phyloP scores from a whole-genome alignment of 2,329 filamentous ascomycete species.

The Epichloe glyceriae region DNA sequence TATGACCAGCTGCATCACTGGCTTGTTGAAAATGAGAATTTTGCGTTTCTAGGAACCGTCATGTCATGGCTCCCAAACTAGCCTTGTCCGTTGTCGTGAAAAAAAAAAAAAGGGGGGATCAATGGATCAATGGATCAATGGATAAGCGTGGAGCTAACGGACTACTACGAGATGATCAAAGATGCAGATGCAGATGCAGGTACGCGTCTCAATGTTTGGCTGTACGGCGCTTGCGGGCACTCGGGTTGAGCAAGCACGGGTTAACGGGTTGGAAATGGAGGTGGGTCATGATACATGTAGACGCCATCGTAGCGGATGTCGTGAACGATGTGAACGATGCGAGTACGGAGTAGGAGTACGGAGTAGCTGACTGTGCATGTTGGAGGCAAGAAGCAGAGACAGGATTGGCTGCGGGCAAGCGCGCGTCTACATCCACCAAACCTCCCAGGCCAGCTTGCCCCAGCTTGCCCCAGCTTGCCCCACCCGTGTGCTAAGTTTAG shows the following conservation, averaged over 20 bases:
- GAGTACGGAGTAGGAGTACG: no score
- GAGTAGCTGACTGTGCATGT: neutral
- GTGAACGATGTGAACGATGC: neutral
- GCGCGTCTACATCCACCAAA: constrained; percentile 2
- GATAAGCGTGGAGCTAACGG: neutral
- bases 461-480: no score
- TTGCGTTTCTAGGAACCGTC: neutral
- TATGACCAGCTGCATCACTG: neutral
- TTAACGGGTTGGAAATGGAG: no score
- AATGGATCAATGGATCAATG: neutral
- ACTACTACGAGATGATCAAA: neutral
- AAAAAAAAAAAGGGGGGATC: neutral
- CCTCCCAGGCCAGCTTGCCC: neutral
- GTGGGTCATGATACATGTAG: neutral
- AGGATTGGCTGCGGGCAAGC: constrained; percentile 3
- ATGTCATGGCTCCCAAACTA: neutral
- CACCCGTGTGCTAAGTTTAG: neutral
- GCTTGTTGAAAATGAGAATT: neutral
- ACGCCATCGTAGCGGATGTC: neutral
- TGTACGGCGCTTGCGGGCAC: neutral
- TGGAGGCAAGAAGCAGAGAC: neutral
- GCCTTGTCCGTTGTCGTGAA: neutral
- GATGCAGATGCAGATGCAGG: neutral
- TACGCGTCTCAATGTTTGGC: neutral
- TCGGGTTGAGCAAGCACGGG: neutral